Base-by-base conservation (phyloP, 257 asterid species). In the Solanum okadae region DNA sequence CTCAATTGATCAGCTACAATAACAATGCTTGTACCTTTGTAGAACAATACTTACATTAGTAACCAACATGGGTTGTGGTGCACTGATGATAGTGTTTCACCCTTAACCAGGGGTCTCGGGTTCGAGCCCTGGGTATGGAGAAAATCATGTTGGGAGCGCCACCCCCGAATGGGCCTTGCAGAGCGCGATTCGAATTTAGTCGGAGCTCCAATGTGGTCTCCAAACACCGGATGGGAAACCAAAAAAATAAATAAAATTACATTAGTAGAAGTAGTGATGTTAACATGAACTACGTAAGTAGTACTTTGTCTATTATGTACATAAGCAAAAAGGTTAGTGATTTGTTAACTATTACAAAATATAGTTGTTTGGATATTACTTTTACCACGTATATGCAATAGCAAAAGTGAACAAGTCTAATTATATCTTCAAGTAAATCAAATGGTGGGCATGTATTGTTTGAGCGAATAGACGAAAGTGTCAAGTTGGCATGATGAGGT, bases 181-280 rank as follows among this genome's bases (percentile, higher is more conserved):
- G 16, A 44, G 52, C 16, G 52, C 52, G 16, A 44, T 1, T 2
- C 6, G 1, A 0, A 44, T 44, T 12, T 44, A 44, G 0, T 44
- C 2, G 1, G 1, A 44, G 0, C 52, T 44, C 52, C 6, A 44
- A 1, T 44, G 0, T 44, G 16, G 0, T 44, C 52, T 44, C 2
- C 16, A 1, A 44, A 44, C 6, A 44, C 1, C 6, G 0, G 6
- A 0, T 44, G 52, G 16, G 2, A 44, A 44, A 12, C 16, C 5
- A 44, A 44, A 40, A 40, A 38, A 31, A 31, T n/a, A 40, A n/a
- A n/a, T n/a, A n/a, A 34, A 5, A 5, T 16, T 52, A 52, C 65
- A 56, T 20, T 56, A 20, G 25, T 20, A 56, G 1, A 56, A 56
- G 1, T 56, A 20, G 11, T 56, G 25, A 20, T 56, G 1, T 8